phyloP scores from a whole-genome alignment of 805 yeast species.

The Limtongozyma cylindracea region DNA sequence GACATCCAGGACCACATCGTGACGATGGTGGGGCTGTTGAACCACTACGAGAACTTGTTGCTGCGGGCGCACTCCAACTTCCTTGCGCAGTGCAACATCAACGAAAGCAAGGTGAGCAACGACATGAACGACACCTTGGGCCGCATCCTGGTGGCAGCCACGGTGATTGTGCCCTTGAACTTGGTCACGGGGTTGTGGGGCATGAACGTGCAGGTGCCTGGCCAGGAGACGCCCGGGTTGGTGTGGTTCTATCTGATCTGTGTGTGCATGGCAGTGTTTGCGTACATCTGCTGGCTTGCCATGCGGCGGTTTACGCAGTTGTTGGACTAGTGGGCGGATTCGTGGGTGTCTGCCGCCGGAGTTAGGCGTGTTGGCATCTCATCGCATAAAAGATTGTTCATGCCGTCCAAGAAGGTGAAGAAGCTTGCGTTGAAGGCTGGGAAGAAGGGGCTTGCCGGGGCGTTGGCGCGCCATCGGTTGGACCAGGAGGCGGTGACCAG shows the following conservation, averaged over 20 bases:
- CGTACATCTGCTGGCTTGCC: constrained; percentile 12
- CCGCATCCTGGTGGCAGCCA: constrained; percentile 79
- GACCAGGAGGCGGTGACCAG: too few species aligned
- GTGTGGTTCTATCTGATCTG: constrained; percentile 16
- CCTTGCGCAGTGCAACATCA: constrained; percentile 82
- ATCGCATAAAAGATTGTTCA: too few species aligned
- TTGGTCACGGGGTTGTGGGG: constrained; percentile 97
- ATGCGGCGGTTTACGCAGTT: constrained; percentile 7
- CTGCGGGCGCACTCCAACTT: constrained; percentile 94
- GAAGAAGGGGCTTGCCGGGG: too few species aligned
- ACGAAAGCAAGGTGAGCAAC: constrained; percentile 91
- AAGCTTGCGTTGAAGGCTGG: too few species aligned
- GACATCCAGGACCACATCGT: constrained; percentile 96
- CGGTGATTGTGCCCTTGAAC: constrained; percentile 85
- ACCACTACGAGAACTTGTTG: constrained; percentile 81
- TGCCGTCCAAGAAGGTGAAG: too few species aligned
- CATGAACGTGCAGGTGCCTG: constrained; percentile 94
- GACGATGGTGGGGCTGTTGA: constrained; percentile 88
- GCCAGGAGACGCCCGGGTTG: constrained; percentile 28
- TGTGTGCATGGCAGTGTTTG: constrained; percentile 8
- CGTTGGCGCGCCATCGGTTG: too few species aligned
- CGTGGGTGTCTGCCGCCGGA: too few species aligned
- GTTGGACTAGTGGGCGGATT: too few species aligned
- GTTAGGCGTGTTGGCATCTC: too few species aligned
- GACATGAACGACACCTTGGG: constrained; percentile 94